Conservation (phyloP, 1,284 basidiomycete genomes). For the Tilletiopsis washingtonensis region DNA sequence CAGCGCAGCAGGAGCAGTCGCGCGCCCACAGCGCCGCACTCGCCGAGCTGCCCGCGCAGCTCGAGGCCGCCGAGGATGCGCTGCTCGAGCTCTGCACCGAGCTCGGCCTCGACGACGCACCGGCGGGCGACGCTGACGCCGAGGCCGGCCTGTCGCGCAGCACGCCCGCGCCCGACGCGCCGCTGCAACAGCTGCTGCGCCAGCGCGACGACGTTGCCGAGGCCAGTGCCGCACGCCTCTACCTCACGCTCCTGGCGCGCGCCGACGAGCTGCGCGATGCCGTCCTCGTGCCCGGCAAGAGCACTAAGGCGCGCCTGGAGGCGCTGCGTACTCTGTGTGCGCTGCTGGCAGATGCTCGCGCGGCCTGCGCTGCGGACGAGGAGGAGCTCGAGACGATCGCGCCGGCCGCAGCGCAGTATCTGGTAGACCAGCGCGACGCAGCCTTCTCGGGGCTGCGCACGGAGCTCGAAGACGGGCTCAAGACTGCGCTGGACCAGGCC, state of each 20-base stretch:
- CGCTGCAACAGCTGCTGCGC: constrained; percentile 7
- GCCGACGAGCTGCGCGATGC: constrained; percentile 22
- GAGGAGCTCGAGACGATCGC: too few relatives aligned
- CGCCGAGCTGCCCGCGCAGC: constrained; percentile 13
- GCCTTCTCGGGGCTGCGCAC: constrained; percentile 17
- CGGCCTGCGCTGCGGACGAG: constrained; percentile 2
- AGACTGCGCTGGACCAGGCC: constrained; percentile 12
- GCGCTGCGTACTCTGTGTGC: not conserved
- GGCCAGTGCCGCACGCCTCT: constrained; percentile 18
- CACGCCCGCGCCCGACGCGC: too few relatives aligned
- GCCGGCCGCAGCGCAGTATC: constrained; percentile 9
- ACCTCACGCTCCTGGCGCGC: constrained; percentile 22
- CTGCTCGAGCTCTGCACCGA: constrained; percentile 20
- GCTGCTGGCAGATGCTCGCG: not conserved
- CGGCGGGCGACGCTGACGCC: too few relatives aligned
- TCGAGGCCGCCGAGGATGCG: constrained; percentile 19
- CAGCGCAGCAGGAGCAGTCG: constrained; percentile 7
- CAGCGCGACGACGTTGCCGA: constrained; percentile 17
- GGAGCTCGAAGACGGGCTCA: constrained; percentile 8
- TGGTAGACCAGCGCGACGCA: not conserved
- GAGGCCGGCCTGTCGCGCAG: not conserved
- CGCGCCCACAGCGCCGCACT: too few relatives aligned
- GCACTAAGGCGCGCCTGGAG: not conserved
- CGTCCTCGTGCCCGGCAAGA: constrained; percentile 4
- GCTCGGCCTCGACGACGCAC: constrained; percentile 9